Evolutionary conservation across 306 rosid genomes (phyloP).

Genomic region (Delonix regia): DNA sequence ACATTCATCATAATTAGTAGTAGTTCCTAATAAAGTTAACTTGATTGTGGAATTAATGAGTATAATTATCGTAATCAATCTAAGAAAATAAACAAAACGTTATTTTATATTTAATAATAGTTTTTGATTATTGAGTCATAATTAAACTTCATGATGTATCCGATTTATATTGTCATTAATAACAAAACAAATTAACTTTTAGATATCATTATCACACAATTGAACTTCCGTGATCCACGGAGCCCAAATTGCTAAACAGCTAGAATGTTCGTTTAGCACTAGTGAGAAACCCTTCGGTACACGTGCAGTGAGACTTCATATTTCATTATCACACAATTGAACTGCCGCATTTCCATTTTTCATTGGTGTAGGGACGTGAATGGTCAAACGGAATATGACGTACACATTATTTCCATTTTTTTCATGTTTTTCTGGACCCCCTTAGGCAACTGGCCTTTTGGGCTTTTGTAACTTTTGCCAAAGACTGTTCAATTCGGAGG

Average conservation of each 20-base stretch:
- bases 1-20: no score
- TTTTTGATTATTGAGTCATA: no score
- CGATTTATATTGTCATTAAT: no score
- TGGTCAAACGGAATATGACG: conserved; percentile 35
- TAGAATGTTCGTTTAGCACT: conserved; percentile 44
- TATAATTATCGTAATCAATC: no score
- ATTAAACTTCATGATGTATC: no score
- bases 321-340: conserved; percentile 32
- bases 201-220: no score
- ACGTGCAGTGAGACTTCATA: conserved; percentile 43
- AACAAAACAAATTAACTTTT: not conserved
- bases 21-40: no score
- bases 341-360: conserved; percentile 28
- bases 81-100: no score
- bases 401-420: not conserved
- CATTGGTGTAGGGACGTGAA: conserved; percentile 34
- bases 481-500: conserved; percentile 1
- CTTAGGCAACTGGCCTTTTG: conserved; percentile 33
- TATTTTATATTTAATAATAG: no score
- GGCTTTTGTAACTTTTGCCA: conserved; percentile 18
- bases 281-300: conserved; percentile 47
- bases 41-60: no score
- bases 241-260: not conserved
- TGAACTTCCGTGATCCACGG: not conserved
- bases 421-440: conserved; percentile 42